A percentile compares a stretch with the other conserved stretches of the same genome.
Evolutionary conservation across 73 alveolate species (phyloP).

Genomic region (Tetrahymena malaccensis): DNA sequence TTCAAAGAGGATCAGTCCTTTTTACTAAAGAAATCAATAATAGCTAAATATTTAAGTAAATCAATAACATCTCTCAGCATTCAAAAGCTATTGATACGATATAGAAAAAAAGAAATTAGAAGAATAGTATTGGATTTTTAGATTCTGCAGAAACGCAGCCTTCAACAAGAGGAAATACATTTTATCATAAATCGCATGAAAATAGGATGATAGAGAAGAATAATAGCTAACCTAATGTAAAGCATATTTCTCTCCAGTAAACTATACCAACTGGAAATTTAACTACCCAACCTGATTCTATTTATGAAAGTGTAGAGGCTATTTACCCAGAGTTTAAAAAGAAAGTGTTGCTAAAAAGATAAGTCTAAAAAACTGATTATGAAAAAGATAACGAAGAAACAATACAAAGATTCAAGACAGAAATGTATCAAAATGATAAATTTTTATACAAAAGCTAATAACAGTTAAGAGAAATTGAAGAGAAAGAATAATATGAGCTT

Average conservation of each 20-base stretch:
- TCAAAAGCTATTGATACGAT: background rate
- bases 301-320: background rate
- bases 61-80: background rate
- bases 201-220: background rate
- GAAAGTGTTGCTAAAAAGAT: background rate
- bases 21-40: background rate
- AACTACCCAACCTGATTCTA: background rate
- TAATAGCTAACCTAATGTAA: background rate
- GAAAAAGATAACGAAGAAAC: background rate
- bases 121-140: background rate
- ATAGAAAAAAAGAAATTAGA: background rate
- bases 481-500: background rate
- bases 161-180: background rate
- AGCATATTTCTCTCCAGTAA: background rate
- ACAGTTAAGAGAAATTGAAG: background rate
- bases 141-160: background rate
- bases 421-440: background rate
- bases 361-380: background rate
- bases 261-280: background rate
- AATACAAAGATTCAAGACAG: background rate
- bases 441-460: background rate
- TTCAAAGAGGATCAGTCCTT: background rate
- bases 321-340: background rate
- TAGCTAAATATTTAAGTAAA: background rate
- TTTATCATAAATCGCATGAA: background rate